phyloP scores from a whole-genome alignment of 768 basidiomycete species.

The Pisolithus microcarpus region DNA sequence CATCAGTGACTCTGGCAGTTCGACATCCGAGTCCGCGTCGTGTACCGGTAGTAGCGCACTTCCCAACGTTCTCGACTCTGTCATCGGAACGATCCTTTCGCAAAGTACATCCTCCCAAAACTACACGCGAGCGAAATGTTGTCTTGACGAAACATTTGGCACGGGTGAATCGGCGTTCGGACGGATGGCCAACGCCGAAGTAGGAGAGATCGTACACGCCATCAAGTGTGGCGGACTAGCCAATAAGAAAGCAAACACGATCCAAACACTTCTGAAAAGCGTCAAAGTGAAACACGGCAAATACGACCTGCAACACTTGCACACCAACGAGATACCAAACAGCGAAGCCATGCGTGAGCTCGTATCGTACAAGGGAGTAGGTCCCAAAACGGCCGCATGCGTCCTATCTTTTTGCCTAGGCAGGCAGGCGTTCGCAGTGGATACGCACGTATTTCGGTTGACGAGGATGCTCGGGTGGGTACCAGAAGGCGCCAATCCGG shows the following conservation, averaged over 20 bases:
- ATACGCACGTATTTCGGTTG: slow-evolving; percentile 55
- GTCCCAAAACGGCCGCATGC: slow-evolving; percentile 59
- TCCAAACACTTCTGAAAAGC: slow-evolving; percentile 40
- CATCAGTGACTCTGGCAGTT: background rate
- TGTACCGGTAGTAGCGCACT: slow-evolving; percentile 35
- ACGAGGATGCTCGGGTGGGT: slow-evolving; percentile 40
- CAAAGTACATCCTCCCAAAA: slow-evolving; percentile 51
- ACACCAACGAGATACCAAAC: slow-evolving; percentile 27
- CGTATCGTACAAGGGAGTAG: slow-evolving; percentile 50
- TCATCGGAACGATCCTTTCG: slow-evolving; percentile 53
- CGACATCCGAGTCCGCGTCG: slow-evolving; percentile 31
- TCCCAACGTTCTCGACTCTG: slow-evolving; percentile 49
- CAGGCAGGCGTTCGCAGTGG: slow-evolving; percentile 56
- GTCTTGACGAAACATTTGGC: slow-evolving; percentile 43
- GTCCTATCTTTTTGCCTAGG: slow-evolving; percentile 55
- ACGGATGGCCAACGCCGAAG: slow-evolving; percentile 40
- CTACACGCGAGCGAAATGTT: slow-evolving; percentile 42
- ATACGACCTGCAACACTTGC: slow-evolving; percentile 55
- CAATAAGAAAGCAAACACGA: slow-evolving; percentile 51
- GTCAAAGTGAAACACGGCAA: slow-evolving; percentile 41
- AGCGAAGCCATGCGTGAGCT: slow-evolving; percentile 51
- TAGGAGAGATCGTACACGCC: slow-evolving; percentile 37
- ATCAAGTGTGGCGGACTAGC: slow-evolving; percentile 52
- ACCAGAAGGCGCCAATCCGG: slow-evolving; percentile 37
- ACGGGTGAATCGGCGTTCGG: slow-evolving; percentile 37